Evolutionary conservation across 768 basidiomycete genomes (phyloP), one percentile per base, ranked within the genome.

Genomic region (Chalciporus piperatus): DNA sequence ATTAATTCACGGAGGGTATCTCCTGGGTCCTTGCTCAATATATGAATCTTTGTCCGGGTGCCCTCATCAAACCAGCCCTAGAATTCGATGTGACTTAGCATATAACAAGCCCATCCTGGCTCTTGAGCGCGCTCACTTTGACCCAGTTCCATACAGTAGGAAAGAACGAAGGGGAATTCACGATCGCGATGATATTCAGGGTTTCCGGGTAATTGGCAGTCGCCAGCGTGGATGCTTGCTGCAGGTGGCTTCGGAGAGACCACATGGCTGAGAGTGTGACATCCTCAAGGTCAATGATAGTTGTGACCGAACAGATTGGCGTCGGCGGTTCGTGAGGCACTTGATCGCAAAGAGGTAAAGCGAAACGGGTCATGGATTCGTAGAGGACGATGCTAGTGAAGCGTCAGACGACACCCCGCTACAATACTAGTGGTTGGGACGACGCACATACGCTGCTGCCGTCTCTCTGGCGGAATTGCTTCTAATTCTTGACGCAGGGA

Each of bases 191-290:
- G 32, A 78, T 76, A 58, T 78, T 72, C 38, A 91, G 72, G 0
- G 88, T 89, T 67, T 92, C 90, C 1, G 90, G 89, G 63, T 92
- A 92, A 59, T 90, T 85, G 8, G 86, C 87, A 0, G 86, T 88
- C 0, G 87, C 87, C 38, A 92, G 76, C n/a, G 53, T 58, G 38
- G 85, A 84, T 0, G 90, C 87, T 61, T 91, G 84, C 56, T 88
- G 84, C 16, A 92, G 78, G 63, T 89, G 89, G 41, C 63, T 69
- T 20, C 88, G 80, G 20, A 91, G 76, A 35, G 74, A 69, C 86
- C 89, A 92, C 72, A 92, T 79, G 0, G 79, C 72, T 28, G 73
- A 65, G 6, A 92, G 70, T 7, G 86, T 80, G 51, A 84, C 78
- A 39, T 72, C 70, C 22, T 74, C 73, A n/a, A 92, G 74, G 66